Conservation (phyloP, 2,329 filamentous ascomycete species). For the Dendryphion nanum region DNA sequence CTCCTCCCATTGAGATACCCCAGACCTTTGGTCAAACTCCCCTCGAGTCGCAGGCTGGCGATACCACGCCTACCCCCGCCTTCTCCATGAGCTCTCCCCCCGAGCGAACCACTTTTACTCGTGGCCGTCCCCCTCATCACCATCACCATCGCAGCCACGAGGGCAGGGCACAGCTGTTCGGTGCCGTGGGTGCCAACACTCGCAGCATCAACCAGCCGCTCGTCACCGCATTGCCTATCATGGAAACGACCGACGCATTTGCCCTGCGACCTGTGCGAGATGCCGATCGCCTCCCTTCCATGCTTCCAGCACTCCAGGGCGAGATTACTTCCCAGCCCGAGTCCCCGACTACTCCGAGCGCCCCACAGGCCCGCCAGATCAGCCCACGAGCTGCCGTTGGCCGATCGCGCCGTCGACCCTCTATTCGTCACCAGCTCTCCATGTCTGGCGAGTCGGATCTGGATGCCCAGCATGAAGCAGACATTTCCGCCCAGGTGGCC, state of each 20-base stretch:
- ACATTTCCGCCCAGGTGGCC: conserved; percentile 74
- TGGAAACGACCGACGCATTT: conserved; percentile 70
- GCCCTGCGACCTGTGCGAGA: conserved; percentile 76
- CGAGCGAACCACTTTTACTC: conserved; percentile 65
- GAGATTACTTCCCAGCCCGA: conserved; percentile 84
- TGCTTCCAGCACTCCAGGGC: conserved; percentile 67
- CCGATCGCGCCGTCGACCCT: conserved; percentile 67
- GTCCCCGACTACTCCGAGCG: conserved; percentile 51
- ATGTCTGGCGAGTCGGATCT: conserved; percentile 76
- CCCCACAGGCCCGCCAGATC: conserved; percentile 28
- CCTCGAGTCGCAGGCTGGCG: conserved; percentile 53
- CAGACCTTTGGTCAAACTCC: conserved; percentile 46
- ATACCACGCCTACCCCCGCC: conserved; percentile 62
- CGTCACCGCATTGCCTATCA: conserved; percentile 63
- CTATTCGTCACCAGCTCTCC: conserved; percentile 86
- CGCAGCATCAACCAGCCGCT: conserved; percentile 62
- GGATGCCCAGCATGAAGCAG: conserved; percentile 75
- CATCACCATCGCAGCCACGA: conserved; percentile 51
- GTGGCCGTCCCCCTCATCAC: conserved; percentile 54
- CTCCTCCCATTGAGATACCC: conserved; percentile 81
- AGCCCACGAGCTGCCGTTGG: conserved; percentile 48
- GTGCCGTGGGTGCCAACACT: conserved; percentile 27
- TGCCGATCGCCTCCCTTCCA: conserved; percentile 82
- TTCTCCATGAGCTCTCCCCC: conserved; percentile 69
- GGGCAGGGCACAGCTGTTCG: conserved; percentile 33